Base-by-base conservation (phyloP, 495 filamentous ascomycete species). In the Neurospora sp. region DNA sequence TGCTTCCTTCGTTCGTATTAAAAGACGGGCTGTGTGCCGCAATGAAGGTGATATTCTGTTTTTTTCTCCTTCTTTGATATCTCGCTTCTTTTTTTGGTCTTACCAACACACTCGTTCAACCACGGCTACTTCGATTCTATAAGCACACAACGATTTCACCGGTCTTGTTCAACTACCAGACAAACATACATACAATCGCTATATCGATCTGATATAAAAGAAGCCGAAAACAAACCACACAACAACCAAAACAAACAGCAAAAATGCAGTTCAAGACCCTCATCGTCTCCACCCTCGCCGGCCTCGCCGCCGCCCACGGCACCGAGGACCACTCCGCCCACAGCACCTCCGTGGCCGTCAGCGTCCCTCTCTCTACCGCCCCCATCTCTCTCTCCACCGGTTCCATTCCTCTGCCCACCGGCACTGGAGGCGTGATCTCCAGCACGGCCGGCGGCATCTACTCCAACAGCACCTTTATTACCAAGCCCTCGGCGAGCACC, bases 341-440 rank as follows among this genome's bases (percentile, higher is more conserved):
- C 39, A 73, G 71, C 23, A 54, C 71, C 18, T 39, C 39, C 23
- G 71, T 39, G 81, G 70, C 87, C 88, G 40, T 84, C 86, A 23
- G 86, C 87, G 73, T 85, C 41, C 20, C 37, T 71, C 7, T 66
- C 27, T 71, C 70, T 18, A 71, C 70, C 27, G 23, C 39, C 23
- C 39, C 70, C 42, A 39, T 48, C 70, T 5, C 39, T 31, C 70
- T 71, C n/a, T 54, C 27, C 20, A 71, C 70, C 70, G 70, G 70
- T 48, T 16, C 39, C 18, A 18, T 20, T 27, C 39, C 70, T 11
- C 9, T 54, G 39, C 39, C 23, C 70, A 71, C 39, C 37, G 37
- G 35, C 39, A 71, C 70, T 38, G 42, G 39, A 35, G 42, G 39
- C 5, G 70, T 39, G 8, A 46, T 71, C 39, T 71, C 42, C 70